Base-by-base conservation (phyloP, 169 alveolate species). In the Plasmodium gonderi region DNA sequence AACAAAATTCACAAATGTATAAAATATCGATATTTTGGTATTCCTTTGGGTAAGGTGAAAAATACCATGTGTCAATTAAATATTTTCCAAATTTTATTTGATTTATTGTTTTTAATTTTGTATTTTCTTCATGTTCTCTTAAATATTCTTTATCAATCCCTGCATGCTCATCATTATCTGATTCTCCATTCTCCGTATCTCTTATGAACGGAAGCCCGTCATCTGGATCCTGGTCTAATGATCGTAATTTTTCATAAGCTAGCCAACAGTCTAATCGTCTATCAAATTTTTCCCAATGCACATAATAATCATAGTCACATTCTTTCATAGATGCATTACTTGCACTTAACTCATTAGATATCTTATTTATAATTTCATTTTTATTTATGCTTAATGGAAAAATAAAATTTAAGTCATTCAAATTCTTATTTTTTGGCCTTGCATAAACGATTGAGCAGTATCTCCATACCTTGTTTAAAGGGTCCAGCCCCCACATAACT, bases 11-110 rank as follows among this genome's bases (percentile, higher is more conserved):
- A 91, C 99, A 99, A 11, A 98, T 96, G 90, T 96, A 97, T 40
- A 99, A 96, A 2, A 96, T 95, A 49, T 98, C 99, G 36, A 97
- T 95, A 85, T 98, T 97, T 80, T 98, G 99, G 77, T 96, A 98
- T 47, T 97, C 99, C 69, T 97, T 97, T 11, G 99, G 99, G 75
- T 97, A 98, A 36, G 99, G 99, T 33, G 99, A 98, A 93, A 97
- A 99, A 92, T 98, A 99, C 99, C 99, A 99, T 12, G 99, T 96
- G 91, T 98, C 99, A 20, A 98, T 98, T 77, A 97, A 80, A 95
- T 95, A 96, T 51, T 96, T 95, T 5, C 99, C 99, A 65, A 98
- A 96, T 77, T 96, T 97, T n/a, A 99, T 97, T 81, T 95, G 96
- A 69, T 97, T 97, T 14, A 98, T 98, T 17, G 99, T 98, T 91